Evolutionary conservation across 331 rosid genomes (phyloP).

Genomic region (Cydonia oblonga): DNA sequence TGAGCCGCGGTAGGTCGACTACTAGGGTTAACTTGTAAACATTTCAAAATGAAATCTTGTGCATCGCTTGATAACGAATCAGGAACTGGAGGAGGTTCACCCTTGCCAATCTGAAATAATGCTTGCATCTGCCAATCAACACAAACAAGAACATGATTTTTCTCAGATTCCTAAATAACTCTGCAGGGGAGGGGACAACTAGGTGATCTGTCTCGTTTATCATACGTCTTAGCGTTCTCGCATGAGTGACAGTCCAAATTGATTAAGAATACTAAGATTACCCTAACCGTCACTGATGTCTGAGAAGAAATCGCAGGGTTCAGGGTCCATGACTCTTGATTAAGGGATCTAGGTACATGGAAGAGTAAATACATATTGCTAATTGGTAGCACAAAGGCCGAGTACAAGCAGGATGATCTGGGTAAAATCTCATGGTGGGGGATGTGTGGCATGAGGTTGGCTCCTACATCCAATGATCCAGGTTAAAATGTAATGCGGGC

Average conservation of each 20-base stretch:
- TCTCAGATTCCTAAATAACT: neutral
- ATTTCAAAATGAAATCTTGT: constrained; percentile 51
- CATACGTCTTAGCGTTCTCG: neutral
- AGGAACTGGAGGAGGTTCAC: constrained; percentile 54
- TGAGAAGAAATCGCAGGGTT: neutral
- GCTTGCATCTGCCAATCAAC: constrained; percentile 56
- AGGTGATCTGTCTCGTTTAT: neutral
- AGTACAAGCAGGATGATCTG: neutral
- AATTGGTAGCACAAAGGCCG: neutral
- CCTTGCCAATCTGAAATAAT: constrained; percentile 64
- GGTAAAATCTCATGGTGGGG: neutral
- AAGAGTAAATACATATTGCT: neutral
- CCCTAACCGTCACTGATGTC: neutral
- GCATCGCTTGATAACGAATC: constrained; percentile 69
- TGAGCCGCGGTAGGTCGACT: constrained; percentile 59
- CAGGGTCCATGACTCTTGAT: neutral
- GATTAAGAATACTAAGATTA: neutral
- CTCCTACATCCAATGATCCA: neutral
- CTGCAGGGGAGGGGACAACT: neutral
- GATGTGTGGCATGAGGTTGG: neutral
- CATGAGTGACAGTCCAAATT: neutral
- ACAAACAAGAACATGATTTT: neutral
- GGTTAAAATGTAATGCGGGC: neutral
- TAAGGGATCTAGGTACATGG: neutral
- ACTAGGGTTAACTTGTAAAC: constrained; percentile 55